Evolutionary conservation across 179 eudicot genomes (phyloP).

Genomic region (Silene coronaria): DNA sequence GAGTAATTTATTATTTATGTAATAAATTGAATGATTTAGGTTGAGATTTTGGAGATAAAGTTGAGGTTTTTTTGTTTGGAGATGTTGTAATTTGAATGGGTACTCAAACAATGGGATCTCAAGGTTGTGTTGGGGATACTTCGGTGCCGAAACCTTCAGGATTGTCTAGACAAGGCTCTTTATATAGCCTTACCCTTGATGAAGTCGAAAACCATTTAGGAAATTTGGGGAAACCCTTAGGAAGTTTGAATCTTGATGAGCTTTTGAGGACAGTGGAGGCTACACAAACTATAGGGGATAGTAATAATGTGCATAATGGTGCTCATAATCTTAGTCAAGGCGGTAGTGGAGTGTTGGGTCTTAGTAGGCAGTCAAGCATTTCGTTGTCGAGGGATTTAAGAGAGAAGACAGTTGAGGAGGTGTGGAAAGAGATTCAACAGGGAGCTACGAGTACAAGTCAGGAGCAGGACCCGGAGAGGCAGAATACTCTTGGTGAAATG

Average conservation of each 20-base stretch:
- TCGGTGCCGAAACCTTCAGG: slow-evolving; percentile 23
- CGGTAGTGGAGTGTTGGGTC: slow-evolving; percentile 17
- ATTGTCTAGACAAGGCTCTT: slow-evolving; percentile 35
- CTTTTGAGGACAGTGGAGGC: slow-evolving; percentile 40
- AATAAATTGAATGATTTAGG: slow-evolving; percentile 3
- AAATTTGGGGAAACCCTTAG: slow-evolving; percentile 37
- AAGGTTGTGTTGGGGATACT: slow-evolving; percentile 29
- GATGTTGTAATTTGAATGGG: slow-evolving; percentile 33
- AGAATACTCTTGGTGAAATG: slow-evolving; percentile 42
- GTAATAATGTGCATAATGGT: slow-evolving; percentile 13
- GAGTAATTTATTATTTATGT: background rate
- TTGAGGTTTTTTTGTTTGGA: background rate
- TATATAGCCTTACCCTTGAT: slow-evolving; percentile 45
- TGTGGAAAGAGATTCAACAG: slow-evolving; percentile 43
- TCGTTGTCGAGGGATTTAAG: slow-evolving; percentile 30
- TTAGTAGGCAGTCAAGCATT: slow-evolving; percentile 33
- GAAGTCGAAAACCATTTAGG: slow-evolving; percentile 45
- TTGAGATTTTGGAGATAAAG: slow-evolving; percentile 14
- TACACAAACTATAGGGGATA: slow-evolving; percentile 9
- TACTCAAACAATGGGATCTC: slow-evolving; percentile 44
- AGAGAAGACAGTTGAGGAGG: slow-evolving; percentile 42
- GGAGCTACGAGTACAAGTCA: slow-evolving; percentile 20
- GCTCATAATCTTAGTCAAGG: slow-evolving; percentile 18
- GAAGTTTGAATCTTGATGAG: slow-evolving; percentile 46
- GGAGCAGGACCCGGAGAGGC: slow-evolving; percentile 29